Evolutionary conservation across 106 monocot species (phyloP), one percentile per base, ranked within the genome.

Genomic region (Vanilla planifolia): DNA sequence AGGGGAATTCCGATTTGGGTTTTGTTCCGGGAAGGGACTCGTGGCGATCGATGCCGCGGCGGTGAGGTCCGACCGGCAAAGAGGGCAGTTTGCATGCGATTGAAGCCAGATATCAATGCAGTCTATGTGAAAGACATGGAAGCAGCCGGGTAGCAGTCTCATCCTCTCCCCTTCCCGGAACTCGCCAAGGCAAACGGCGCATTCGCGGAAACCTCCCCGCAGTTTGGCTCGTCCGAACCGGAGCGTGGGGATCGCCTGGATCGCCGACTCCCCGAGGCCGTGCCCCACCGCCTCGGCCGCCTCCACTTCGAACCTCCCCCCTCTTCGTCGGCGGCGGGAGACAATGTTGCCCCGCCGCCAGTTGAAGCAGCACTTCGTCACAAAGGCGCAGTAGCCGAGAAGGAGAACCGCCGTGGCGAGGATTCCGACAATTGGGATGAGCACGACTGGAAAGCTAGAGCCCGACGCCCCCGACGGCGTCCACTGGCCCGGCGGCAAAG

Each of bases 61-160:
- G 0, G 53, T 55, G 28, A 55, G 20, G 16, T 55, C 53, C 27
- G 53, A 55, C 30, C 53, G 27, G 53, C 53, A 82, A 32, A 82
- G 77, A 1, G 81, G 81, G 65, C 81, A 82, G 41, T 66, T 82
- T n/a, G 77, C 64, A 20, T 77, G 67, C 35, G 58, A 45, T 17
- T 65, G 73, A 22, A 82, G 69, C 81, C 81, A 82, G 2, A 48
- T 46, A 36, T 82, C 77, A 16, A 82, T 73, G 68, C 81, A 82
- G 39, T 77, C 81, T 0, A 82, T 71, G 24, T 82, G 81, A 69
- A 82, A 82, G 53, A 27, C 39, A 15, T 82, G 81, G 48, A 61
- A 34, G 65, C 81, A 82, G 27, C 43, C 50, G 15, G 81, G 81
- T 3, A 82, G 69, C 13, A 73, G 28, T 29, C 81, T 45, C 24